Base-by-base conservation (phyloP, 768 basidiomycete genomes). In the Termitomyces sp. region DNA sequence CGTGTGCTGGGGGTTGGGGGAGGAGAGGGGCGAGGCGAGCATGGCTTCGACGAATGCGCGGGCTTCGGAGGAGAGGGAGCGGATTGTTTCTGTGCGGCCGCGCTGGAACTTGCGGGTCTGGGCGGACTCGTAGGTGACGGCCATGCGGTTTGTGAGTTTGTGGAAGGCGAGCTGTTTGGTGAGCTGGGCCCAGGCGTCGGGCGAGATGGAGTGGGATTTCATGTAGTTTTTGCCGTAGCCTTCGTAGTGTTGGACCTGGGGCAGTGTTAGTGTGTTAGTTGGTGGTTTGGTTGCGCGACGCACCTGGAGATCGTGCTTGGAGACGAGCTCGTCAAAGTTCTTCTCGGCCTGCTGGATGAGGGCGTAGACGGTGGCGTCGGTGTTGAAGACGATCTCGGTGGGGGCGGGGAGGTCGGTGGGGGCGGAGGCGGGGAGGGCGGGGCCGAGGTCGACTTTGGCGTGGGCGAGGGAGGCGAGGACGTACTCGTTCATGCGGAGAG, bases 91-190 rank as follows among this genome's bases (percentile, higher is more conserved):
- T 6, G 96, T 99, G 56, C 96, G 80, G 0, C 97, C 97, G 1
- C 81, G 83, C 71, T 92, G 85, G 79, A 86, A 99, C 72, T 92
- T 94, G 32, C 97, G 82, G 58, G 96, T 98, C 77, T 98, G 96
- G 5, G 91, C 89, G 64, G 88, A 89, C 80, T 99, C 96, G 77
- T 99, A 99, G 63, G 90, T 88, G 50, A 92, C 87, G 2, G 85
- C 91, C 9, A 90, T 87, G 2, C 90, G 81, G 6, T 79, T 77
- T 67, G 79, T 82, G 81, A 95, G 84, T 77, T 96, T 95, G 73
- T 90, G 86, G 79, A 92, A 98, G 25, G 96, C 96, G 51, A 98
- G 87, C 74, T 98, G 96, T 78, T 96, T 98, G 66, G 96, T 87
- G 57, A 98, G 82, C 76, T 99, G 97, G 17, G 83, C 92, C 87